These are phyloP conservation scores for Thecaphora thlaspeos DNA, from an alignment of 1,284 basidiomycete species.

Conservation along the genomic window DNA sequence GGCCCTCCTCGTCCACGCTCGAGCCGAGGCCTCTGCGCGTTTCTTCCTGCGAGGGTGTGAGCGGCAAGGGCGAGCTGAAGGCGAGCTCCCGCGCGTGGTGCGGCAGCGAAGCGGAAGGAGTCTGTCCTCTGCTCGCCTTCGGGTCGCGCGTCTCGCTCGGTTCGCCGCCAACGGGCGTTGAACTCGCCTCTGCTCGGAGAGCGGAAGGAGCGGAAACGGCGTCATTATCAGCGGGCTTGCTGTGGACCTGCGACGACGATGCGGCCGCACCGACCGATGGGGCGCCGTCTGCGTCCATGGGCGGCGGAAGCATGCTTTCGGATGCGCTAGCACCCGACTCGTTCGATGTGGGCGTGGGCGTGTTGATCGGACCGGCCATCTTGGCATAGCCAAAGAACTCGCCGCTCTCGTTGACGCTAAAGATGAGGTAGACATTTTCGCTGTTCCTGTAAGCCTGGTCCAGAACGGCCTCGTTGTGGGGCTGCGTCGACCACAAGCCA, in stretches of 20 bases:
- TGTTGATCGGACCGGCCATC: slow-evolving; percentile 50
- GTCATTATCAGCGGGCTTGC: no score
- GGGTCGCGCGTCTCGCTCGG: no score
- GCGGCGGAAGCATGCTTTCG: no score
- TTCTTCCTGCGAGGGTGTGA: not conserved
- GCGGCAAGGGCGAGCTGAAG: not conserved
- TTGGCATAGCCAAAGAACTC: slow-evolving; percentile 56
- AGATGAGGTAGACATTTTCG: slow-evolving; percentile 80
- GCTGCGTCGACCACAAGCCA: slow-evolving; percentile 86
- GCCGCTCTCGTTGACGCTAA: slow-evolving; percentile 86
- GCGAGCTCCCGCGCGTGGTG: not conserved
- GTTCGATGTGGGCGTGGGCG: not conserved
- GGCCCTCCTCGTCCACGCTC: not conserved
- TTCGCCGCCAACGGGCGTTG: no score
- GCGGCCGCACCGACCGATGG: no score
- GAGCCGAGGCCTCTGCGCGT: not conserved
- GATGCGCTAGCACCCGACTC: no score
- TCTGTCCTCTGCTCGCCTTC: no score
- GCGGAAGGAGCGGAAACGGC: no score
- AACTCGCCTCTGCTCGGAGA: no score
- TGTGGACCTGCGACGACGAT: no score
- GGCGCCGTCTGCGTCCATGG: no score
- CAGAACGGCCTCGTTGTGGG: slow-evolving; percentile 74
- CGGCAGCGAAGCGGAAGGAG: not conserved
- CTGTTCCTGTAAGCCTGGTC: slow-evolving; percentile 89